phyloP scores from a whole-genome alignment of 176 grass and related monocot species.

The Pontederia paniculata region DNA sequence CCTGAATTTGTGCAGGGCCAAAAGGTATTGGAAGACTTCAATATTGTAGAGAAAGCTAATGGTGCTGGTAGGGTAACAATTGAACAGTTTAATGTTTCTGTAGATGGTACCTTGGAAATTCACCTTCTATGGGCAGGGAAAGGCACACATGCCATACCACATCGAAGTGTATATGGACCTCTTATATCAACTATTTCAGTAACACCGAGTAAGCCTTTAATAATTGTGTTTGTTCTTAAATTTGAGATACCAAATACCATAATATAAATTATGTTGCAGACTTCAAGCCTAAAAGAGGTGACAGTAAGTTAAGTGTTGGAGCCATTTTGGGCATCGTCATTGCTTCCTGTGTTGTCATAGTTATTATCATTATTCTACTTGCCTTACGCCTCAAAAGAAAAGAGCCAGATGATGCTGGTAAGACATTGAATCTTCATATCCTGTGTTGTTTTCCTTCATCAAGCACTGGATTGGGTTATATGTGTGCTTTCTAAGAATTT shows the following conservation, averaged over 20 bases:
- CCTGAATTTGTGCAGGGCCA: slow-evolving; percentile 25
- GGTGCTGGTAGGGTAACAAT: slow-evolving; percentile 28
- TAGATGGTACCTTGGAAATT: slow-evolving; percentile 23
- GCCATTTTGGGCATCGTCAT: slow-evolving; percentile 3
- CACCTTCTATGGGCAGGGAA: slow-evolving; percentile 28
- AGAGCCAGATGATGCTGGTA: not conserved
- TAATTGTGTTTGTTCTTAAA: not conserved
- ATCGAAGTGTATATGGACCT: slow-evolving; percentile 26
- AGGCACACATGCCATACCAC: slow-evolving; percentile 28
- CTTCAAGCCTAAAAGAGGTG: slow-evolving; percentile 1
- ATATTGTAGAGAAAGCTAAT: slow-evolving; percentile 56
- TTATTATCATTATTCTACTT: not conserved
- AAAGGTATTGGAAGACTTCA: slow-evolving; percentile 71
- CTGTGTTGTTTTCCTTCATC: too few relatives aligned
- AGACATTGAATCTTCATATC: not conserved
- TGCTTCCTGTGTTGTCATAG: not conserved
- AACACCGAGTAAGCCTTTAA: slow-evolving; percentile 9
- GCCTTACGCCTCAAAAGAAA: not conserved
- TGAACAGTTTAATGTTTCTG: slow-evolving; percentile 28
- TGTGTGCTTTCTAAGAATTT: too few relatives aligned
- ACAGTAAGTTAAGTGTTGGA: slow-evolving; percentile 3
- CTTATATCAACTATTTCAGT: slow-evolving; percentile 29
- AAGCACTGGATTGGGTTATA: too few relatives aligned
- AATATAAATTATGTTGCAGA: slow-evolving; percentile 3
- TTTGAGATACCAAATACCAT: not conserved